A percentile compares a stretch with the other conserved stretches of the same genome.
Evolutionary conservation across 2,329 filamentous ascomycete species (phyloP).

Genomic region (Alternaria ventricosa): DNA sequence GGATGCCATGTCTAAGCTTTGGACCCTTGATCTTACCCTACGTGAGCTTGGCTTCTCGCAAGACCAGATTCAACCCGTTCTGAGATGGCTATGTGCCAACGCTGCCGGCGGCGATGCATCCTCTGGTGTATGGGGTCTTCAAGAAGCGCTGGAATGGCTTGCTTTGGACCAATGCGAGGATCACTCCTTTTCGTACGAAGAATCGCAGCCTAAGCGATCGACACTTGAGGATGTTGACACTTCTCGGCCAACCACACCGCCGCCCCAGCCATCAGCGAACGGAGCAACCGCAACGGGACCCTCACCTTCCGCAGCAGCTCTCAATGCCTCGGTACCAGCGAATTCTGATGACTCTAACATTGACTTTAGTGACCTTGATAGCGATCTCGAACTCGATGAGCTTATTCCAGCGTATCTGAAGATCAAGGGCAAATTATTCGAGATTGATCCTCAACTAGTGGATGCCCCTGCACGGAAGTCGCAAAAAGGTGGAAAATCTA

Average conservation of each 20-base stretch:
- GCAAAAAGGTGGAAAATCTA: conserved; percentile 28
- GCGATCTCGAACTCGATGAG: conserved; percentile 58
- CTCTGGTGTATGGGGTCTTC: conserved; percentile 76
- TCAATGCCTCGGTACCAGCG: conserved; percentile 6
- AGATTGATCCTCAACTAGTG: conserved; percentile 65
- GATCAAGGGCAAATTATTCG: conserved; percentile 65
- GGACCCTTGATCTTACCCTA: conserved; percentile 81
- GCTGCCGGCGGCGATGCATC: conserved; percentile 58
- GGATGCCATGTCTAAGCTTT: conserved; percentile 78
- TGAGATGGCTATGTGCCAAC: conserved; percentile 46
- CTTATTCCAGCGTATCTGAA: conserved; percentile 76
- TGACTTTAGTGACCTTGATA: conserved; percentile 57
- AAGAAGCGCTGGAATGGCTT: conserved; percentile 89
- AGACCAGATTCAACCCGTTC: conserved; percentile 38
- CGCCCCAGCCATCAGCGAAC: conserved; percentile 1
- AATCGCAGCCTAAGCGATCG: conserved; percentile 24
- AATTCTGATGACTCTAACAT: conserved; percentile 39
- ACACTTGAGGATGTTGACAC: conserved; percentile 21
- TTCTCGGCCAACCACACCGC: conserved; percentile 31
- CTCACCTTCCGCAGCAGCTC: not conserved
- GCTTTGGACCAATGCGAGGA: conserved; percentile 74
- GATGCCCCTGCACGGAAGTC: conserved; percentile 48
- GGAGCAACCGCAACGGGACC: not conserved
- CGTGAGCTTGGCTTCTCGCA: conserved; percentile 70
- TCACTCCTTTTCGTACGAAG: conserved; percentile 75